Conservation (phyloP, 2,329 filamentous ascomycete species). For the Sporothrix humicola region DNA sequence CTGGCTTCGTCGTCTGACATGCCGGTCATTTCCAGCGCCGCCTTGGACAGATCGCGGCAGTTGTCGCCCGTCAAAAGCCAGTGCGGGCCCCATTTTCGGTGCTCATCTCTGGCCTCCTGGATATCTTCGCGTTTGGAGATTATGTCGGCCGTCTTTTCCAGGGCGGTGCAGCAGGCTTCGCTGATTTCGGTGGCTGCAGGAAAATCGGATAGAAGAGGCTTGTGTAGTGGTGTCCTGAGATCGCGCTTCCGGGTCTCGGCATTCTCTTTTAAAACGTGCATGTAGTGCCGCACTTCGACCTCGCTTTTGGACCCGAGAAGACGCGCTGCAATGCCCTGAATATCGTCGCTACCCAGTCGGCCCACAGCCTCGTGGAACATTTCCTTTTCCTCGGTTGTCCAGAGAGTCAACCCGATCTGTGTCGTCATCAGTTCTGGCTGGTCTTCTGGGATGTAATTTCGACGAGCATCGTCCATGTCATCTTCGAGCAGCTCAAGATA, state of each 20-base stretch:
- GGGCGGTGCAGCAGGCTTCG: slow-evolving; percentile 64
- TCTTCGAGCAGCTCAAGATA: slow-evolving; percentile 62
- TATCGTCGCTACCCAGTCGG: slow-evolving; percentile 66
- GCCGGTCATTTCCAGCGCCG: slow-evolving; percentile 31
- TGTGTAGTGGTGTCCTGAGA: slow-evolving; percentile 40
- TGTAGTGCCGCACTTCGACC: slow-evolving; percentile 73
- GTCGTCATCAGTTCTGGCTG: slow-evolving; percentile 48
- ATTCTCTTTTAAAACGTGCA: slow-evolving; percentile 64
- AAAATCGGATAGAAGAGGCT: slow-evolving; percentile 60
- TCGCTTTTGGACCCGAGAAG: slow-evolving; percentile 72
- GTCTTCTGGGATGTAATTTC: slow-evolving; percentile 45
- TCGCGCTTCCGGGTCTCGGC: slow-evolving; percentile 43
- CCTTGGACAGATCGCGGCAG: slow-evolving; percentile 28
- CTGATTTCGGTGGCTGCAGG: slow-evolving; percentile 75
- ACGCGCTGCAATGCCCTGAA: slow-evolving; percentile 64
- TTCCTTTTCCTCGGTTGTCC: slow-evolving; percentile 74
- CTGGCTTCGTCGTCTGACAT: slow-evolving; percentile 18
- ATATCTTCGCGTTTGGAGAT: slow-evolving; percentile 68
- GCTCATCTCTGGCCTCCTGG: slow-evolving; percentile 65
- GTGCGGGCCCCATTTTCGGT: slow-evolving; percentile 62
- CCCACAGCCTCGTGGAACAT: slow-evolving; percentile 70
- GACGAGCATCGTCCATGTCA: slow-evolving; percentile 61
- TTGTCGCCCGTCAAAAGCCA: slow-evolving; percentile 67
- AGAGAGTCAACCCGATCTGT: slow-evolving; percentile 72
- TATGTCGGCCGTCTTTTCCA: slow-evolving; percentile 72